Conservation (phyloP, 2,329 filamentous ascomycete species). For the Ceratocystis ficicola region DNA sequence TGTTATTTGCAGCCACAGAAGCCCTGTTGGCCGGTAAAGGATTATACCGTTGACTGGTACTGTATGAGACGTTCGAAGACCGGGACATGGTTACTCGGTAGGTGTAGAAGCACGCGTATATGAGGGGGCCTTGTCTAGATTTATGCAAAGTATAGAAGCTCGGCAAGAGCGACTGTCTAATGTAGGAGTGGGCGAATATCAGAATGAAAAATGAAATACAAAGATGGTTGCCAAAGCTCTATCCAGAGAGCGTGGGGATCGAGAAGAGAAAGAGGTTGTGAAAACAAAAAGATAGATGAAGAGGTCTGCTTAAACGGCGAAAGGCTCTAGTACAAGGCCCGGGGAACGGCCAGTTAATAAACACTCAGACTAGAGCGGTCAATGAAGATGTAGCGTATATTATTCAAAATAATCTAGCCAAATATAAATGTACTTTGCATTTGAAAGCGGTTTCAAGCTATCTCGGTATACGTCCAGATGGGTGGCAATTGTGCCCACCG, state of each 20-base stretch:
- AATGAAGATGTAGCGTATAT: neutral
- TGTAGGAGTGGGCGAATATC: too few relatives aligned
- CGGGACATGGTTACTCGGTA: conserved; percentile 18
- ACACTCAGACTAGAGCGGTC: neutral
- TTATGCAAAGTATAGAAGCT: too few relatives aligned
- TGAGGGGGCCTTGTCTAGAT: too few relatives aligned
- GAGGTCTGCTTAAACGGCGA: neutral
- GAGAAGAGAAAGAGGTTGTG: neutral
- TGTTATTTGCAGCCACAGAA: neutral
- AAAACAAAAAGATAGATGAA: neutral
- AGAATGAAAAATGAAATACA: too few relatives aligned
- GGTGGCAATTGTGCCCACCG: neutral
- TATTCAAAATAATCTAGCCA: neutral
- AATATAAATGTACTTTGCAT: neutral
- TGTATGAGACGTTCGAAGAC: neutral
- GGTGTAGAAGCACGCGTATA: neutral
- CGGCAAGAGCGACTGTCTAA: too few relatives aligned
- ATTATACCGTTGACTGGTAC: conserved; percentile 8
- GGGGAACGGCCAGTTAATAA: conserved; percentile 10
- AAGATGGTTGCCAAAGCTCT: too few relatives aligned
- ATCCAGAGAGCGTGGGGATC: too few relatives aligned
- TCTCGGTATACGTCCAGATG: neutral
- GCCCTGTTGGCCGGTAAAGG: neutral
- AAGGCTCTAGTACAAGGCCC: neutral
- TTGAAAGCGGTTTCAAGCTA: conserved; percentile 6